These are phyloP conservation scores for Leccinum truebloodii DNA, from an alignment of 768 basidiomycete genomes.

Conservation along the genomic window DNA sequence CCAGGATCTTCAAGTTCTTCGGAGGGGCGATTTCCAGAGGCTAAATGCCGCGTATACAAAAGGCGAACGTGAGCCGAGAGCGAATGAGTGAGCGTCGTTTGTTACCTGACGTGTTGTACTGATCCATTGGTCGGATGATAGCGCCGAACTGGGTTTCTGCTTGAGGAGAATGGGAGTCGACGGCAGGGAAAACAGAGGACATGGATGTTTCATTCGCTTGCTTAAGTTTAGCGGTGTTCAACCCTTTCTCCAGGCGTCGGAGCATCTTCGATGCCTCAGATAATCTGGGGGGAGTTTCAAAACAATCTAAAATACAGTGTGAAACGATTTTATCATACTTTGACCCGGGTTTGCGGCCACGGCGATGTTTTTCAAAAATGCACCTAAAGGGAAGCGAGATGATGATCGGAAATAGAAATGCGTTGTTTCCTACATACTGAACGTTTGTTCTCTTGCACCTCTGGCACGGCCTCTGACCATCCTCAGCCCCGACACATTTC, in stretches of 20 bases:
- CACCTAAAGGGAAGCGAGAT: conserved; percentile 48
- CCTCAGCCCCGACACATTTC: conserved; percentile 90
- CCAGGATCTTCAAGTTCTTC: conserved; percentile 51
- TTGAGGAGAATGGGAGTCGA: conserved; percentile 30
- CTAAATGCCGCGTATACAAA: conserved; percentile 15
- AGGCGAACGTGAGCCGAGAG: conserved; percentile 5
- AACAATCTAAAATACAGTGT: background rate
- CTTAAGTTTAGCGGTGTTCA: conserved; percentile 76
- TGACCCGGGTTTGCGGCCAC: conserved; percentile 86
- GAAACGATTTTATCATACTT: conserved; percentile 52
- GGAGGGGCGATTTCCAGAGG: conserved; percentile 28
- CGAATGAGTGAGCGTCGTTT: background rate
- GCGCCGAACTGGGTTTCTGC: conserved; percentile 30
- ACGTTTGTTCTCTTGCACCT: conserved; percentile 80
- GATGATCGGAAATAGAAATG: background rate
- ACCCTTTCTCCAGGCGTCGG: conserved; percentile 80
- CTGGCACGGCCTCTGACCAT: conserved; percentile 78
- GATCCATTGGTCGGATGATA: conserved; percentile 32
- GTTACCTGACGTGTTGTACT: conserved; percentile 32
- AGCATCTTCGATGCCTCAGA: conserved; percentile 92
- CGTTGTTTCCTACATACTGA: conserved; percentile 49
- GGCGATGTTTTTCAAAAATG: conserved; percentile 85
- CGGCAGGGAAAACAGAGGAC: conserved; percentile 36
- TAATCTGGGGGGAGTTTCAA: conserved; percentile 46
- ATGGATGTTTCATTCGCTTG: conserved; percentile 41